These are phyloP conservation scores for Fragosphaeria purpurea DNA, from an alignment of 2,329 filamentous ascomycete genomes.

Conservation along the genomic window DNA sequence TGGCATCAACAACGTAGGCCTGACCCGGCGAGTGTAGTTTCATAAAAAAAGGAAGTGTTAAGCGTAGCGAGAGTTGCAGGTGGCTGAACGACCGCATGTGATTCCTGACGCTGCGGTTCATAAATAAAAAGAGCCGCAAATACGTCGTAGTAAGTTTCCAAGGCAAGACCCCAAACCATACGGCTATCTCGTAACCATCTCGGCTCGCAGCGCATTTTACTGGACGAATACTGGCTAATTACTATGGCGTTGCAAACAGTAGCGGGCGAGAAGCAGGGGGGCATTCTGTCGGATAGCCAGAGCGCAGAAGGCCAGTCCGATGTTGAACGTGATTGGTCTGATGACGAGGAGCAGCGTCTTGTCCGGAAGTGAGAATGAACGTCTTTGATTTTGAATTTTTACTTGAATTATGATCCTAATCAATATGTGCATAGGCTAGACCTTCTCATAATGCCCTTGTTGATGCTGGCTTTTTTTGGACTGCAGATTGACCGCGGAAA, in stretches of 20 bases:
- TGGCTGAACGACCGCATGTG: too few species aligned
- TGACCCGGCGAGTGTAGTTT: too few species aligned
- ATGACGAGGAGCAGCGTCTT: conserved; percentile 1
- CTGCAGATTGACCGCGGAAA: conserved; percentile 17
- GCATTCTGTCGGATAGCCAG: neutral
- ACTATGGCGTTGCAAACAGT: neutral
- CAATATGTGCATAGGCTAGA: neutral
- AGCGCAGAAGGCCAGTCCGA: conserved; percentile 2
- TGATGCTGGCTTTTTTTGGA: conserved; percentile 2
- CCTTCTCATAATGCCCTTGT: neutral
- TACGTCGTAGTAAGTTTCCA: neutral
- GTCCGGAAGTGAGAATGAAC: conserved; percentile 1
- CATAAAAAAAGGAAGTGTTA: too few species aligned
- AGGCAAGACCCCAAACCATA: too few species aligned
- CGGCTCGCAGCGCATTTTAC: too few species aligned
- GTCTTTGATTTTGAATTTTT: too few species aligned
- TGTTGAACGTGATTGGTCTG: conserved; percentile 2
- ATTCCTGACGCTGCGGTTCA: too few species aligned
- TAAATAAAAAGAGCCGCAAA: conserved; percentile 2
- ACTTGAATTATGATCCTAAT: too few species aligned
- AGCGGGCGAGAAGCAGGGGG: neutral
- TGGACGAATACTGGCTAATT: too few species aligned
- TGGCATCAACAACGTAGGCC: too few species aligned
- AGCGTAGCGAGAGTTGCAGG: too few species aligned
- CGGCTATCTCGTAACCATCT: too few species aligned